phyloP scores from a whole-genome alignment of 139 green algal genomes.

The Coelastrella sp. region DNA sequence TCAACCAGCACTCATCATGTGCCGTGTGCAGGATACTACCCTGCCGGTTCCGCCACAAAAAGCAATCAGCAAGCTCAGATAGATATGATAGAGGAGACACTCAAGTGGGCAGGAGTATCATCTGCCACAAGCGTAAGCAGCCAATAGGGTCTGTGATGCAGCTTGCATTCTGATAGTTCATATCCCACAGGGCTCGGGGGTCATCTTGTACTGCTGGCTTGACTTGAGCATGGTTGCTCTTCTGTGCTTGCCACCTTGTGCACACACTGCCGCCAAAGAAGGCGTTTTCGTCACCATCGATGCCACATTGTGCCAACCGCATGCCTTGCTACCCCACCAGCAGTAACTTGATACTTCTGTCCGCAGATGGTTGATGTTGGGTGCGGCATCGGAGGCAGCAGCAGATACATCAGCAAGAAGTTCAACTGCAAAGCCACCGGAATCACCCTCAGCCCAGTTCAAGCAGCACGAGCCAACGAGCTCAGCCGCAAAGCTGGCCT shows the following conservation, averaged over 20 bases:
- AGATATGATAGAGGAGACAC: conserved; percentile 96
- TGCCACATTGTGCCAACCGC: no score
- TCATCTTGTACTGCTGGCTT: no score
- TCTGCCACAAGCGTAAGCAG: conserved; percentile 27
- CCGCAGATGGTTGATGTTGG: conserved; percentile 94
- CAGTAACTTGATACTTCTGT: background rate
- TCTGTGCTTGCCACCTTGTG: no score
- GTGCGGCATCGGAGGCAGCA: conserved; percentile 96
- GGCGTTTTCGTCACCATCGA: no score
- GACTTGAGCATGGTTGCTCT: no score
- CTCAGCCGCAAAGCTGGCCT: conserved; percentile 75
- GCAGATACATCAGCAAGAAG: conserved; percentile 89
- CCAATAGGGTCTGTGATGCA: no score
- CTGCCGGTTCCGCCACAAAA: conserved; percentile 64
- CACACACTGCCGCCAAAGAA: no score
- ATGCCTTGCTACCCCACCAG: background rate
- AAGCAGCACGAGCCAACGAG: conserved; percentile 84
- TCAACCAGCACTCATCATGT: background rate
- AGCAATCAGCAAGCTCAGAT: conserved; percentile 88
- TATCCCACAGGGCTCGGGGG: no score
- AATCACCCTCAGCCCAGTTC: conserved; percentile 94
- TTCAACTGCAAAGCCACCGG: conserved; percentile 73
- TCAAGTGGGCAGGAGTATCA: conserved; percentile 84
- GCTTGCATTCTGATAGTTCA: no score
- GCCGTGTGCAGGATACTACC: conserved; percentile 83